These are phyloP conservation scores for Malassezia caprae DNA, from an alignment of 1,284 basidiomycete species.

Conservation along the genomic window DNA sequence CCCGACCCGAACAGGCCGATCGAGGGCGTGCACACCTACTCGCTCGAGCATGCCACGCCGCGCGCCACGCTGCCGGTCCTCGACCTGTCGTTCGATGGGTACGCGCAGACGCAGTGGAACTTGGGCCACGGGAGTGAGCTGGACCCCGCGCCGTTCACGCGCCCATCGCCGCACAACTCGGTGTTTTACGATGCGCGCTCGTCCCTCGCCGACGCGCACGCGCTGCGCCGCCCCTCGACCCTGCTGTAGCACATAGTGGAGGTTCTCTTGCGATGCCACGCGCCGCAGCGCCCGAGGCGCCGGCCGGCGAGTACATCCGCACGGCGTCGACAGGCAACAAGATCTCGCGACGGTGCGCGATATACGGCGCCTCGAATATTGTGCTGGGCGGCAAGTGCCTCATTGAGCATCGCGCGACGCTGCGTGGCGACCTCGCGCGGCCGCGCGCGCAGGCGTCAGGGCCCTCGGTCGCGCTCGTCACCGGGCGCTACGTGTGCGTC, in stretches of 20 bases:
- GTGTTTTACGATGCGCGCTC: conserved; percentile 11
- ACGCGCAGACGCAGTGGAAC: not conserved
- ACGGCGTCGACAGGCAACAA: conserved; percentile 70
- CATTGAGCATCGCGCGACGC: conserved; percentile 74
- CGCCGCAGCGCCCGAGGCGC: not conserved
- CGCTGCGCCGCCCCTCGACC: not conserved
- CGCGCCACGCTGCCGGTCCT: not conserved
- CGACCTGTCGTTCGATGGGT: not conserved
- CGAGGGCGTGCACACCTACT: not conserved
- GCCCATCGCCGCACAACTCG: not conserved
- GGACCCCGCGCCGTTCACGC: not conserved
- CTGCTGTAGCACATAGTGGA: not conserved
- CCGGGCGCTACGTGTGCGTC: conserved; percentile 84
- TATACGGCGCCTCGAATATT: conserved; percentile 89
- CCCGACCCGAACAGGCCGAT: not conserved
- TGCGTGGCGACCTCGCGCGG: conserved; percentile 68
- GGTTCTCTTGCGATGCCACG: not conserved
- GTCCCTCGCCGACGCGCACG: not conserved
- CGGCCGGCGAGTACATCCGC: conserved; percentile 29
- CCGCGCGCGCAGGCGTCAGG: conserved; percentile 4
- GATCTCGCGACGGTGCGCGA: conserved; percentile 82
- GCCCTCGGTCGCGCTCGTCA: conserved; percentile 67
- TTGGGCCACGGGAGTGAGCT: not conserved
- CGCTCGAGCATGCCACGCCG: not conserved
- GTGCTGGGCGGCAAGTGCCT: conserved; percentile 94